Evolutionary conservation across 805 yeast genomes (phyloP), one percentile per base, ranked within the genome.

Genomic region (Yarrowia keelungensis): DNA sequence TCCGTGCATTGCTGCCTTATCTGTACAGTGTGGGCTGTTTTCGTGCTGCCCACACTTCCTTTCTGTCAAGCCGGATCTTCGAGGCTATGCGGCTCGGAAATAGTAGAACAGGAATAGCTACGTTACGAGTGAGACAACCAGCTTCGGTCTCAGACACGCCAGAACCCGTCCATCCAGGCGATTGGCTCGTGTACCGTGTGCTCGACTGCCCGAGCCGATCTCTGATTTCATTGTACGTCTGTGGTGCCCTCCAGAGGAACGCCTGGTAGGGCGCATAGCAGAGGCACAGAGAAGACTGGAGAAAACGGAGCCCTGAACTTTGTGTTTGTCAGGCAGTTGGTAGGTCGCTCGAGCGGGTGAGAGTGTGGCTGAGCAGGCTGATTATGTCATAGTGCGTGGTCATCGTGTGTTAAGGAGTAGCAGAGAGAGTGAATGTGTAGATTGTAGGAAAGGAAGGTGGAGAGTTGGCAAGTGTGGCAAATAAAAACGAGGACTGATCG

Each of bases 251-350:
- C 11, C 16, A 12, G 32, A 36, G 14, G 26, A 22, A 35, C 56
- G 56, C 56, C 42, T 50, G 41, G 41, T 4, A 2, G 35, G 41
- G 14, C 41, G 58, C 58, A 51, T 51, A 14, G 32, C 26, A 51
- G 58, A 51, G n/a, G 58, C 16, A 51, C 43, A 36, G 32, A 16
- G 58, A 51, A 51, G 26, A 51, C 43, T 51, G 58, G 58, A 51
- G 58, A 51, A 42, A 51, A 12, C 41, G 56, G 56, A 50, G 22
- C 16, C 2, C 11, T 22, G 36, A 22, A 14, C 36, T 12, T 47
- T 46, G 49, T 11, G 12, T 12, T 11, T 41, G 43, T 42, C 46
- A 42, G 19, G 14, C 46, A n/a, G 19, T n/a, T 15, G 46, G 46
- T 42, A 19, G 19, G 46, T 41, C 43, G 12, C 43, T 4, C 43